These are phyloP conservation scores for Paracorniculantispora psalliotae DNA, from an alignment of 2,329 filamentous ascomycete species.

Conservation along the genomic window DNA sequence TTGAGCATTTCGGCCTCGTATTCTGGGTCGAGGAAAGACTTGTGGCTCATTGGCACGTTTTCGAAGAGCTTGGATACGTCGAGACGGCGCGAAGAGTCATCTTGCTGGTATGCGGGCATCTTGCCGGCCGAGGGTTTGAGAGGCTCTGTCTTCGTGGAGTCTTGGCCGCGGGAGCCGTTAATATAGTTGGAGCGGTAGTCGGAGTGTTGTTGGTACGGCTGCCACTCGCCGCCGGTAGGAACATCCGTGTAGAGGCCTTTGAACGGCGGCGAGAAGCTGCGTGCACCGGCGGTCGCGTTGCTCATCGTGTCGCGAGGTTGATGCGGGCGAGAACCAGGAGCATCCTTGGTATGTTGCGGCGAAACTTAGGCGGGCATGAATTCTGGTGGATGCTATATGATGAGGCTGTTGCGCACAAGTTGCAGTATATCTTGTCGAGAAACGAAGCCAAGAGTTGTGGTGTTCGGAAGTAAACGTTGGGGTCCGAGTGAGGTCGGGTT, in stretches of 20 bases:
- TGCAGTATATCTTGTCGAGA: not conserved
- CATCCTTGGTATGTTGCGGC: not conserved
- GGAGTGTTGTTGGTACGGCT: not conserved
- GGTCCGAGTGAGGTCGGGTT: not conserved
- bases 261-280: conserved; percentile 11
- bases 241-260: not conserved
- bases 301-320: conserved; percentile 6
- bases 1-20: conserved; percentile 13
- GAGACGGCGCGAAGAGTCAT: not conserved
- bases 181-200: not conserved
- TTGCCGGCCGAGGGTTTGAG: not conserved
- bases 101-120: not conserved
- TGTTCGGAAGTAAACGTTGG: not conserved
- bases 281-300: not conserved
- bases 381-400: not conserved
- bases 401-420: not conserved
- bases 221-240: not conserved
- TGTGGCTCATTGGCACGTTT: conserved; percentile 5
- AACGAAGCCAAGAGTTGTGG: not conserved
- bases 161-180: not conserved
- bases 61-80: conserved; percentile 9
- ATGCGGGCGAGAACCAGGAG: not conserved
- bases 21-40: conserved; percentile 9
- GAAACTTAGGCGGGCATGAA: conserved; percentile 1
- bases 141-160: not conserved